Base-by-base conservation (phyloP, 805 yeast genomes). In the Pichia thaimueangensis region DNA sequence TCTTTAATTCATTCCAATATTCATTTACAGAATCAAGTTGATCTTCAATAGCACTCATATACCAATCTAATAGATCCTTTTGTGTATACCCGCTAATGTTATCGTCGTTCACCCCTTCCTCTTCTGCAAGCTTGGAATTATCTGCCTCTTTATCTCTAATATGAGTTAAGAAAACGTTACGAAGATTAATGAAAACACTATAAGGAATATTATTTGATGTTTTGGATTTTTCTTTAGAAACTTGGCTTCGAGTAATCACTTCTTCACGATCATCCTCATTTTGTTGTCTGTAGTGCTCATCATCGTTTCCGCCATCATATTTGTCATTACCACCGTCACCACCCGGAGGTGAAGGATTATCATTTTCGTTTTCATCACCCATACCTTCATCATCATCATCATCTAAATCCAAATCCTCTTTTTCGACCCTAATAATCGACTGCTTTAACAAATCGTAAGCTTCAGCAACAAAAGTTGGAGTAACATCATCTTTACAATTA, bases 351-450 rank as follows among this genome's bases (percentile, higher is more conserved):
- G 52, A 55, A n/a, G 42, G 52, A 12, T 48, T 54, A n/a, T 49
- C 51, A 6, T 62, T 70, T 22, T 73, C 84, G 7, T 37, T 43
- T 24, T 51, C 54, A 22, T 55, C 54, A 16, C 48, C 64, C 11
- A 50, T 58, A 5, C 46, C 54, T 11, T 56, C 57, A 17, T 47
- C 56, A 3, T 63, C 73, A 24, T 74, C 88, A n/a, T 78, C 94
- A 11, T 80, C 93, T 36, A 91, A 70, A 47, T 86, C 93, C 31
- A 91, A 74, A 59, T 91, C 97, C 53, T 91, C 97, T 60, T 82
- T 83, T 59, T 93, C 97, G 31, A 91, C 97, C 48, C 93, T 78
- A 53, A 93, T 87, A 47, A 91, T 89, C 30, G 96, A 85, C 64
- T 87, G 95, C 59, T 93, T 78, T 54, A 93, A 70, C 48, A 93